Conservation (phyloP, 805 yeast genomes). For the Ogataea corticis region DNA sequence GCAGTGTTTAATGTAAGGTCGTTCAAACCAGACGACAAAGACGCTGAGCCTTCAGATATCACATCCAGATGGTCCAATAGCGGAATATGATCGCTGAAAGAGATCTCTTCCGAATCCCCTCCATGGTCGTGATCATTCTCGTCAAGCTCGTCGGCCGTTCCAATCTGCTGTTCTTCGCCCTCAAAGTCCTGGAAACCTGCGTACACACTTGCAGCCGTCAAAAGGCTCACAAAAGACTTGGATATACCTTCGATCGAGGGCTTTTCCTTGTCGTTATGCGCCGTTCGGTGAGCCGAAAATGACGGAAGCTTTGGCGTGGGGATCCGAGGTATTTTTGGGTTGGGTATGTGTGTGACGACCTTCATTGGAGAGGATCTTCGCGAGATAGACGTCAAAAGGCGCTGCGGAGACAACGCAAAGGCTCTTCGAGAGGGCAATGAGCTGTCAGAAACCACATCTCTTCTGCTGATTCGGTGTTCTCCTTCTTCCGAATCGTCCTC, state of each 20-base stretch:
- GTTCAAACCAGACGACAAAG: slow-evolving; percentile 3
- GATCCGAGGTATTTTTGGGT: slow-evolving; percentile 6
- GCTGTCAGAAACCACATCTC: slow-evolving; percentile 8
- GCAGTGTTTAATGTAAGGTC: slow-evolving; percentile 8
- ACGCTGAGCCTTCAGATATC: slow-evolving; percentile 5
- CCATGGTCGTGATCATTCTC: slow-evolving; percentile 18
- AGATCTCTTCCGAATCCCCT: slow-evolving; percentile 7
- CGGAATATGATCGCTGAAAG: slow-evolving; percentile 1
- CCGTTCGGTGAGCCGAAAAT: slow-evolving; percentile 10
- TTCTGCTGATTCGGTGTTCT: slow-evolving; percentile 13
- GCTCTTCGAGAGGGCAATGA: slow-evolving; percentile 12
- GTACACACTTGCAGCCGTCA: slow-evolving; percentile 59
- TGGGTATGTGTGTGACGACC: slow-evolving; percentile 9
- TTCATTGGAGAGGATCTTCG: slow-evolving; percentile 21
- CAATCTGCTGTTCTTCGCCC: slow-evolving; percentile 33
- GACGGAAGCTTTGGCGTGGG: slow-evolving; percentile 12
- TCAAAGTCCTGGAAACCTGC: slow-evolving; percentile 40
- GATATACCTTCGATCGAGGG: slow-evolving; percentile 42
- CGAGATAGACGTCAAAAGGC: slow-evolving; percentile 24
- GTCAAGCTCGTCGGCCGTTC: slow-evolving; percentile 29
- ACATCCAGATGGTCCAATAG: slow-evolving; percentile 3
- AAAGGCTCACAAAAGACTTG: slow-evolving; percentile 51
- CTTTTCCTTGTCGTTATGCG: slow-evolving; percentile 15
- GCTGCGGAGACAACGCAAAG: slow-evolving; percentile 29
- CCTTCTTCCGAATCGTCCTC: slow-evolving; percentile 6